Conservation (phyloP, 768 basidiomycete genomes). For the Suillus ampliporus region DNA sequence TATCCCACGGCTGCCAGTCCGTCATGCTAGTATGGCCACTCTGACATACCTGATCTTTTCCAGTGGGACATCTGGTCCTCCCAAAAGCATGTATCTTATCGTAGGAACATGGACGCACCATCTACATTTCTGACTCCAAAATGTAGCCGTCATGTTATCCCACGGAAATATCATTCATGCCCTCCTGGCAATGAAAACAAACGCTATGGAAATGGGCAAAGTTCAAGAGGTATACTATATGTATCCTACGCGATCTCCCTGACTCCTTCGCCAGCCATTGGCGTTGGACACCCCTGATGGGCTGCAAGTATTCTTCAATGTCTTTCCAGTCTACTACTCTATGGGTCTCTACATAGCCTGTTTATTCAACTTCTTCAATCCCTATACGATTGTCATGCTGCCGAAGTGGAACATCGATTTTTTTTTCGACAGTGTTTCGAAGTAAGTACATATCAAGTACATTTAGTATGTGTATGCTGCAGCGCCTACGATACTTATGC, state of each 20-base stretch:
- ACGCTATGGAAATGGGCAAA: slow-evolving; percentile 29
- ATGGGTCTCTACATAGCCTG: slow-evolving; percentile 55
- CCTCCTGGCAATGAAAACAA: slow-evolving; percentile 40
- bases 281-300: slow-evolving; percentile 43
- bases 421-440: slow-evolving; percentile 54
- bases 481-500: neutral
- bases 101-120: neutral
- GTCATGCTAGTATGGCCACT: slow-evolving; percentile 51
- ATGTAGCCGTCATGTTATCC: slow-evolving; percentile 64
- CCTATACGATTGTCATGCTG: slow-evolving; percentile 52
- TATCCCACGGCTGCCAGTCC: slow-evolving; percentile 43
- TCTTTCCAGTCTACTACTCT: slow-evolving; percentile 66
- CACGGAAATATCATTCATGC: slow-evolving; percentile 59
- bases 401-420: slow-evolving; percentile 58
- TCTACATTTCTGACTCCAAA: neutral
- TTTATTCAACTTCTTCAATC: slow-evolving; percentile 50
- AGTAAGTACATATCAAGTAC: slow-evolving; percentile 40
- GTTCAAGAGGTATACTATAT: slow-evolving; percentile 45
- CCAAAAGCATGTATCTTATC: slow-evolving; percentile 53
- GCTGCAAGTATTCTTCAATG: slow-evolving; percentile 50
- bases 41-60: slow-evolving; percentile 71
- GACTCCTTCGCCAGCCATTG: slow-evolving; percentile 47
- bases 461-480: neutral
- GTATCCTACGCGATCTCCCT: slow-evolving; percentile 33
- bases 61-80: slow-evolving; percentile 70